Conservation (phyloP, 345 rosid genomes). For the Populus ilicifolia region DNA sequence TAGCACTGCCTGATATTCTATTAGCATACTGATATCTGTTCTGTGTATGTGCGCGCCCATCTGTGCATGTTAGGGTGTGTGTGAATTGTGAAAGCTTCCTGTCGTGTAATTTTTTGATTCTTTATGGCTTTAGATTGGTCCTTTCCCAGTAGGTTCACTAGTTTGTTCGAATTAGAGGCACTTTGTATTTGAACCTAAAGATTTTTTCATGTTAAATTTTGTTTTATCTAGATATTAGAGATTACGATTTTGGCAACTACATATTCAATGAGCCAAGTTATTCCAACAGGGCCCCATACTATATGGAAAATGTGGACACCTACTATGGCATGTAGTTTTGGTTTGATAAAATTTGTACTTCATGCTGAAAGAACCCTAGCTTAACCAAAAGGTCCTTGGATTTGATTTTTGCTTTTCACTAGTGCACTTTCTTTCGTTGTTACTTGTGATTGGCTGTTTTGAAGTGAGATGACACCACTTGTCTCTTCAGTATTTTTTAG, state of each 20-base stretch:
- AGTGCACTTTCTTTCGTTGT: not conserved
- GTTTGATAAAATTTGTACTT: slow-evolving; percentile 1
- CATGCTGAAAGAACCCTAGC: not conserved
- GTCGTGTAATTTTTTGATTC: not conserved
- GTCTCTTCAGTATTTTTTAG: not conserved
- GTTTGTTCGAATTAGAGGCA: not conserved
- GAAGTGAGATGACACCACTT: not conserved
- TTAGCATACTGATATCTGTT: not conserved
- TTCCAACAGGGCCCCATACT: not conserved
- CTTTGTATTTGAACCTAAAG: not conserved
- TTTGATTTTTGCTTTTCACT: not conserved
- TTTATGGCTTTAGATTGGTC: not conserved
- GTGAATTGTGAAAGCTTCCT: not conserved
- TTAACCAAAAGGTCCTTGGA: not conserved
- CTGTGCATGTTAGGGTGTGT: not conserved
- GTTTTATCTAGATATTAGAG: not conserved
- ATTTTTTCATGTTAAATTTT: not conserved
- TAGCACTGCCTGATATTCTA: not conserved
- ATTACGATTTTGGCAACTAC: not conserved
- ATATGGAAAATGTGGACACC: not conserved
- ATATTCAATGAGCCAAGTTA: not conserved
- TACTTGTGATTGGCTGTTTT: not conserved
- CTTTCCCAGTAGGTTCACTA: not conserved
- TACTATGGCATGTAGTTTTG: not conserved
- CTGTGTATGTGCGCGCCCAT: not conserved